Evolutionary conservation across 202 grass and related monocot species (phyloP).

Genomic region (Cymbopogon flexuosus): DNA sequence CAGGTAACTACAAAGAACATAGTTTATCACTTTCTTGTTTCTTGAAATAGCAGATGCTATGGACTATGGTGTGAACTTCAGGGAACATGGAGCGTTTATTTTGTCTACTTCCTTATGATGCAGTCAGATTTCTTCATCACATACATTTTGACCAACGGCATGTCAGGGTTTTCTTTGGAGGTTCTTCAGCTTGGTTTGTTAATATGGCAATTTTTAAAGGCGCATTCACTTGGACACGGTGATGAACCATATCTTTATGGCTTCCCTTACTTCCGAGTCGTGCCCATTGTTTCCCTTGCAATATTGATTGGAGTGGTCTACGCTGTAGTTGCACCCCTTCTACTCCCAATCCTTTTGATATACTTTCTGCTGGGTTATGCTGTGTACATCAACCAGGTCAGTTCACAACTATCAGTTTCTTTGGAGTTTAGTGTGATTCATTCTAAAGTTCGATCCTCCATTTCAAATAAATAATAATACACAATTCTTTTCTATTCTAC

Average conservation of each 20-base stretch:
- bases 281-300: conserved; percentile 76
- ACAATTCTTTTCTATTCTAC: background rate
- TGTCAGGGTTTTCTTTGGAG: conserved; percentile 91
- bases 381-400: conserved; percentile 80
- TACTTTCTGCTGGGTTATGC: conserved; percentile 84
- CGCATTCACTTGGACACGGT: conserved; percentile 28
- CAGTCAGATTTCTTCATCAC: conserved; percentile 98
- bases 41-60: background rate
- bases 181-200: conserved; percentile 80
- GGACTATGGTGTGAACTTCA: background rate
- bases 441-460: background rate
- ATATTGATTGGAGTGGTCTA: conserved; percentile 82
- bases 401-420: background rate
- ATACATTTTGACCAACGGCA: conserved; percentile 83
- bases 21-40: background rate
- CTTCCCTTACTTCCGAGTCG: conserved; percentile 81
- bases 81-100: conserved; percentile 5
- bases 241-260: conserved; percentile 61
- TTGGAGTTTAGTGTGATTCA: background rate
- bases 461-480: background rate
- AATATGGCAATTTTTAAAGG: conserved; percentile 59
- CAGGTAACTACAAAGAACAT: conserved; percentile 44
- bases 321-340: conserved; percentile 61
- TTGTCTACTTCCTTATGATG: conserved; percentile 25
- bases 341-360: conserved; percentile 79